These are phyloP conservation scores for Magnolia kwangsiensis DNA, from an alignment of 164 flowering plant genomes.

Conservation along the genomic window DNA sequence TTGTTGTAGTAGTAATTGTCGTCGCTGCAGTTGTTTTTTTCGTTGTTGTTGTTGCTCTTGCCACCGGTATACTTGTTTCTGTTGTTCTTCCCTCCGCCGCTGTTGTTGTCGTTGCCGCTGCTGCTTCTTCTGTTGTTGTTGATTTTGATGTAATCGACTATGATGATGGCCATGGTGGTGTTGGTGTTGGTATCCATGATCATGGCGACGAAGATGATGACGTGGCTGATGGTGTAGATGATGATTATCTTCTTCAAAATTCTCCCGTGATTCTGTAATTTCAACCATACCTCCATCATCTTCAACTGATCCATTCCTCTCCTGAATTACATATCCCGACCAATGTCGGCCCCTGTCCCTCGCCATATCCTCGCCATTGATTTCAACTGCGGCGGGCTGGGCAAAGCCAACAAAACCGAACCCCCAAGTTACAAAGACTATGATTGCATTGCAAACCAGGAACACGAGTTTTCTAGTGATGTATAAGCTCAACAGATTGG, in stretches of 20 bases:
- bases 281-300: neutral
- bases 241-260: neutral
- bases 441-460: conserved; percentile 53
- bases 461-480: conserved; percentile 48
- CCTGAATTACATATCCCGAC: neutral
- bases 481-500: neutral
- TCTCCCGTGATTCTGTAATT: neutral
- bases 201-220: neutral
- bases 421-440: conserved; percentile 37
- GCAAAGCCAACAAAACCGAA: neutral
- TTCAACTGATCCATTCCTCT: neutral
- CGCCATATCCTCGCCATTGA: neutral
- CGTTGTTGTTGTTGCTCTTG: neutral
- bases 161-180: neutral
- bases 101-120: neutral
- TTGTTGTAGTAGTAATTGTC: neutral
- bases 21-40: neutral
- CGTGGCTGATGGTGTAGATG: neutral
- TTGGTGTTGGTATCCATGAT: neutral
- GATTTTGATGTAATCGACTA: neutral
- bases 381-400: neutral
- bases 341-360: neutral
- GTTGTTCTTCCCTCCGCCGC: neutral
- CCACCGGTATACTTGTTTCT: neutral
- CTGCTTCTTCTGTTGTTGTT: neutral